Percentiles rank a stretch among this genome's conserved stretches.
phyloP scores from a whole-genome alignment of 139 green algal species.

The Tetraselmis chui region DNA sequence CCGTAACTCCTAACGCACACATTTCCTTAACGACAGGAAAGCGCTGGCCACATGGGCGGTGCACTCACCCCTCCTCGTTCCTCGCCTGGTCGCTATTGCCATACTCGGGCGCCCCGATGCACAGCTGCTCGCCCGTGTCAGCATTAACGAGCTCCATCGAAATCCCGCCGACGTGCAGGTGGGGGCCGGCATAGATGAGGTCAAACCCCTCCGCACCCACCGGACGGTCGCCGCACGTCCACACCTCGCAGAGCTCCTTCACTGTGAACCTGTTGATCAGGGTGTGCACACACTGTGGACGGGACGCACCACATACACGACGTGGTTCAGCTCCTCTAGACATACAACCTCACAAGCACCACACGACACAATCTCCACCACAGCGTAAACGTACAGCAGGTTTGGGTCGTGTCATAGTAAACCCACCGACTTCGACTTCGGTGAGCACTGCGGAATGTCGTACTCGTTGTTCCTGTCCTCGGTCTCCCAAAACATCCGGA shows the following conservation, averaged over 20 bases:
- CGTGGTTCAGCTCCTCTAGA: too few species aligned
- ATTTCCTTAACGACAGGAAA: too few species aligned
- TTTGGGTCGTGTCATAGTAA: too few species aligned
- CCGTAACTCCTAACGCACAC: too few species aligned
- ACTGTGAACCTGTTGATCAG: background rate
- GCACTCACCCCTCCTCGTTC: conserved; percentile 4
- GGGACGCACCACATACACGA: too few species aligned
- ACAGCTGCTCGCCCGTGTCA: conserved; percentile 6
- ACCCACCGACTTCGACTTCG: background rate
- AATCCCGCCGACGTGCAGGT: conserved; percentile 7
- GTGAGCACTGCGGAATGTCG: background rate
- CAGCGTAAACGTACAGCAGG: too few species aligned
- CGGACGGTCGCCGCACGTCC: background rate
- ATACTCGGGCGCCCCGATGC: conserved; percentile 5
- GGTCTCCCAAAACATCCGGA: background rate
- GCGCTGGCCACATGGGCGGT: too few species aligned
- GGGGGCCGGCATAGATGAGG: background rate
- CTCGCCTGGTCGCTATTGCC: background rate
- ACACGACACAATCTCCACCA: too few species aligned
- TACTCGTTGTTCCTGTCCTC: background rate
- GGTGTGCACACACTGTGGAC: background rate
- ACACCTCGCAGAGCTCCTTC: background rate
- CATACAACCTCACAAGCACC: too few species aligned
- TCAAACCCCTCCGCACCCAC: background rate
- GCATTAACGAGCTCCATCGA: background rate